Conservation (phyloP, 108 stramenopile species). For the Aurantiochytrium sp. region DNA sequence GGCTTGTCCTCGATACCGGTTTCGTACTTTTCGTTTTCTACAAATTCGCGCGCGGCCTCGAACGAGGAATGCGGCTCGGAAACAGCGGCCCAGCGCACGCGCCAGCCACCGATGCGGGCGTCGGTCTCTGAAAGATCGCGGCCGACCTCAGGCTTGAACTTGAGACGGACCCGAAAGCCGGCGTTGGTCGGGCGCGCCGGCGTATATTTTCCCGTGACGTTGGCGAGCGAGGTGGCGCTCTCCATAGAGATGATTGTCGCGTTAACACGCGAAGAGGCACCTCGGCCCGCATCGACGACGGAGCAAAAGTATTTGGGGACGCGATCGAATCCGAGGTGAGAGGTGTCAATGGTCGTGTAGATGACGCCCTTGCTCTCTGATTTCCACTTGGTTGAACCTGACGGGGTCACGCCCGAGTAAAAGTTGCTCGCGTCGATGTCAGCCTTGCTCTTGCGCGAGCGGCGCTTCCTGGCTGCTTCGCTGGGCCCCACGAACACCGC, state of each 20-base stretch:
- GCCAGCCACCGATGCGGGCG: not conserved
- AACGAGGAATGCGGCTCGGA: not conserved
- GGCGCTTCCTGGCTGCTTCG: no score
- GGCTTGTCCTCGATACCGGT: constrained; percentile 14
- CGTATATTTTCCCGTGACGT: not conserved
- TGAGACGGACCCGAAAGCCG: not conserved
- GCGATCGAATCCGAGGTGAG: not conserved
- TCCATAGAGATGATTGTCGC: not conserved
- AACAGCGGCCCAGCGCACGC: constrained; percentile 7
- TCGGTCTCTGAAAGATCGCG: not conserved
- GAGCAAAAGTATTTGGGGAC: constrained; percentile 16
- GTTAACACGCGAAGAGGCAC: not conserved
- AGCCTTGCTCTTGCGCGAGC: not conserved
- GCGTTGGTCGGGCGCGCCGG: not conserved
- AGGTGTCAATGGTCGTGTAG: not conserved
- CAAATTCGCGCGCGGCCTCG: not conserved
- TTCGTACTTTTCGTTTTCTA: constrained; percentile 7
- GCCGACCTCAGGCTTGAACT: not conserved
- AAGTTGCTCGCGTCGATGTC: not conserved
- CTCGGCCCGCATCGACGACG: not conserved
- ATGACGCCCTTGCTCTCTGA: not conserved
- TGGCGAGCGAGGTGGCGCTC: not conserved
- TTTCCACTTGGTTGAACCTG: not conserved
- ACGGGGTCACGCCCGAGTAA: not conserved
- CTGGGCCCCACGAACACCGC: no score